These are phyloP conservation scores for Fragilaria crotonensis DNA, from an alignment of 108 stramenopile species.

Conservation along the genomic window DNA sequence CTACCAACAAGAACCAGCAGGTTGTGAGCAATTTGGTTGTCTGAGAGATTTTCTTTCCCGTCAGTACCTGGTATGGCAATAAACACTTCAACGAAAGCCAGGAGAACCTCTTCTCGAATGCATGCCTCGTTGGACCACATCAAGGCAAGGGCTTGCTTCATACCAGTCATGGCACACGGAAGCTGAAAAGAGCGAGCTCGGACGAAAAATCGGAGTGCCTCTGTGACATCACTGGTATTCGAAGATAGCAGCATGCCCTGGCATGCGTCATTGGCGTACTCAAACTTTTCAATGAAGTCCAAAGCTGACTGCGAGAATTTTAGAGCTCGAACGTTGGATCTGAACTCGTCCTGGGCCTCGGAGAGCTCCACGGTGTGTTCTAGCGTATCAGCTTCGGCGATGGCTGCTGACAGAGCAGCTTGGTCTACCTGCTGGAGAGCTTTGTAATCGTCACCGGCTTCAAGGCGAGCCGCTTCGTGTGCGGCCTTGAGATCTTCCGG, in stretches of 20 bases:
- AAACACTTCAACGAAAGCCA: constrained; percentile 89
- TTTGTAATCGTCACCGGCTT: constrained; percentile 34
- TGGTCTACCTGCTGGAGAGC: constrained; percentile 46
- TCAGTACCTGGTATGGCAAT: constrained; percentile 77
- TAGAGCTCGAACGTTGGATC: constrained; percentile 56
- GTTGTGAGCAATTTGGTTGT: constrained; percentile 80
- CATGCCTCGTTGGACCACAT: constrained; percentile 86
- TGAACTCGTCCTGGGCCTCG: constrained; percentile 41
- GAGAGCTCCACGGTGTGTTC: constrained; percentile 28
- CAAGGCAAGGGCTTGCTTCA: constrained; percentile 85
- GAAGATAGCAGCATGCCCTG: constrained; percentile 74
- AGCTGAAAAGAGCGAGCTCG: constrained; percentile 88
- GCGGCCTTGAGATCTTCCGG: constrained; percentile 59
- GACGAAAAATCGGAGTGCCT: constrained; percentile 86
- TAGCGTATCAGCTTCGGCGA: constrained; percentile 42
- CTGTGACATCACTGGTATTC: constrained; percentile 83
- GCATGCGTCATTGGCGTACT: constrained; percentile 63
- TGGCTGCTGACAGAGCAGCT: constrained; percentile 61
- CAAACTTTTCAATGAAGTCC: constrained; percentile 73
- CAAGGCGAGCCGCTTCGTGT: constrained; percentile 42
- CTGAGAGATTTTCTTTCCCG: constrained; percentile 62
- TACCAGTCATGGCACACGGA: constrained; percentile 86
- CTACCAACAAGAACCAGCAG: constrained; percentile 66
- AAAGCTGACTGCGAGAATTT: constrained; percentile 76
- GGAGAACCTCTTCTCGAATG: constrained; percentile 84